A percentile compares a stretch with the other conserved stretches of the same genome.
phyloP scores from a whole-genome alignment of 257 asterid species.

The Solanum chilense region DNA sequence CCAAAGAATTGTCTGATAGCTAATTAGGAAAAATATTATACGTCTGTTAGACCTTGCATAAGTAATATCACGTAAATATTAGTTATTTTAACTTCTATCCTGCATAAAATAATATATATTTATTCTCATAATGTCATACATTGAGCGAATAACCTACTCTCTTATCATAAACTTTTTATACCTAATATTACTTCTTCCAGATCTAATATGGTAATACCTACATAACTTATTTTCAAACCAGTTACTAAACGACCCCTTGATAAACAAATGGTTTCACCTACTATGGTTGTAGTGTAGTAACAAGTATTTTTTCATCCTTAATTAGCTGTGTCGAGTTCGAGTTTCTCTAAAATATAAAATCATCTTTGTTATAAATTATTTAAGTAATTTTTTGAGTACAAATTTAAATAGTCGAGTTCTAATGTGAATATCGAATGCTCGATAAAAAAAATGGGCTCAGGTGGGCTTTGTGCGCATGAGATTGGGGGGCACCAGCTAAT shows the following conservation, averaged over 20 bases:
- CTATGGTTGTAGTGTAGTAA: too few species aligned
- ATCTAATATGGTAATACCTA: background rate
- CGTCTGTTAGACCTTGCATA: background rate
- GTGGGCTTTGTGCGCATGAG: background rate
- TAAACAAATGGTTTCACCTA: background rate
- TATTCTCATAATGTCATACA: background rate
- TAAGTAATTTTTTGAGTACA: rapidly evolving
- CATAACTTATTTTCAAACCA: background rate
- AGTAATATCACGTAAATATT: background rate
- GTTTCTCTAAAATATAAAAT: rapidly evolving
- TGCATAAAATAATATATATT: background rate
- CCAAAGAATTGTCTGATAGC: background rate
- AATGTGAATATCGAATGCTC: too few species aligned
- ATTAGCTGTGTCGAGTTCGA: too few species aligned
- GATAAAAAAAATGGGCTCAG: background rate
- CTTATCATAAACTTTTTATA: background rate
- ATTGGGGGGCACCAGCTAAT: background rate
- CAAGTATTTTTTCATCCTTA: background rate
- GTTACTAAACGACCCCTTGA: background rate
- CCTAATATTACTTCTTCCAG: background rate
- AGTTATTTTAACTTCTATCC: background rate
- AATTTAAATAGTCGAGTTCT: rapidly evolving
- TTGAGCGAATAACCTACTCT: background rate
- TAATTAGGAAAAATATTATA: too few species aligned
- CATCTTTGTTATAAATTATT: too few species aligned